Conservation (phyloP, 2,329 filamentous ascomycete genomes). For the Verticillium albo-atrum region DNA sequence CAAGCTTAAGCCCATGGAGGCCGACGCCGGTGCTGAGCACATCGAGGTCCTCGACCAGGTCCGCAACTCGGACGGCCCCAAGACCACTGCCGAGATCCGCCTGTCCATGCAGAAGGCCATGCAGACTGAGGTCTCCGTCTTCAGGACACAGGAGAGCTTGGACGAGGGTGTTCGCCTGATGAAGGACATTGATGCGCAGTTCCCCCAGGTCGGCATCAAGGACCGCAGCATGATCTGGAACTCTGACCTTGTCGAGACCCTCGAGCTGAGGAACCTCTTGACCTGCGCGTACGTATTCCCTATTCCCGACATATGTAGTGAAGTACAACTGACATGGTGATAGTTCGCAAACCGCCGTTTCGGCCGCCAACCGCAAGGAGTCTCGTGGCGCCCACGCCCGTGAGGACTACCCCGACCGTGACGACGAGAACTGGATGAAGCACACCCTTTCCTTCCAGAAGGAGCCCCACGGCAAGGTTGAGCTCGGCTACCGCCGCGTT, state of each 20-base stretch:
- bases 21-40: slow-evolving; percentile 83
- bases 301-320: neutral
- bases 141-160: slow-evolving; percentile 89
- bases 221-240: slow-evolving; percentile 99
- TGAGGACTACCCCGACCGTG: slow-evolving; percentile 93
- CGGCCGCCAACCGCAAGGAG: slow-evolving; percentile 92
- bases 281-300: slow-evolving; percentile 81
- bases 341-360: slow-evolving; percentile 83
- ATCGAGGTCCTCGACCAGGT: slow-evolving; percentile 83
- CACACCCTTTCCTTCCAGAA: slow-evolving; percentile 97
- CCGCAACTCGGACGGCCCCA: slow-evolving; percentile 78
- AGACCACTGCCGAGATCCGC: slow-evolving; percentile 84
- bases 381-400: slow-evolving; percentile 95
- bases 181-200: slow-evolving; percentile 74
- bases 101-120: slow-evolving; percentile 96
- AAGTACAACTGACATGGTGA: neutral
- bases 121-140: slow-evolving; percentile 95
- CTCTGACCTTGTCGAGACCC: slow-evolving; percentile 91
- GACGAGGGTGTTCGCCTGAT: slow-evolving; percentile 92
- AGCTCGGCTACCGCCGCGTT: slow-evolving; percentile 82
- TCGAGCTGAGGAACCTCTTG: slow-evolving; percentile 90
- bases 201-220: slow-evolving; percentile 85
- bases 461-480: slow-evolving; percentile 79
- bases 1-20: slow-evolving; percentile 72
- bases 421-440: slow-evolving; percentile 99